A percentile compares a stretch with the other conserved stretches of the same genome.
Evolutionary conservation across 2,329 filamentous ascomycete species (phyloP).

Genomic region (Fusarium dimerum): DNA sequence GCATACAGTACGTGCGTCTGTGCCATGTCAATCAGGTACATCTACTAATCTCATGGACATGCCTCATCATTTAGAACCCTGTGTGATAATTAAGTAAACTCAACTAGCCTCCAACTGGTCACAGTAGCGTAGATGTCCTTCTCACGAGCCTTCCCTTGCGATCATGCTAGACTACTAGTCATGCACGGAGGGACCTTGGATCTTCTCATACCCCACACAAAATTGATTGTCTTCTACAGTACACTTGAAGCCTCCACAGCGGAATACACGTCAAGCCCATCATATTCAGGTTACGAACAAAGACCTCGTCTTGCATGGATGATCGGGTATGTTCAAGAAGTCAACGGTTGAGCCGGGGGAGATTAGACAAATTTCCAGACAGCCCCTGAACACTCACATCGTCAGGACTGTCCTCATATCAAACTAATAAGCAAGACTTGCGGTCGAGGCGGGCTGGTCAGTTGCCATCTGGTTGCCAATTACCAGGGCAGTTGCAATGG

Average conservation of each 20-base stretch:
- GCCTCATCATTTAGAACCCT: not conserved
- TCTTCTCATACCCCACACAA: not conserved
- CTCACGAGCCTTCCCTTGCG: not conserved
- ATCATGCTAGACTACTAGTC: not conserved
- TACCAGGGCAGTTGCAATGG: constrained; percentile 69
- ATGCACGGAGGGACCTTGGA: not conserved
- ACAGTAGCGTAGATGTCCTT: not conserved
- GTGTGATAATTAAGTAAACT: not conserved
- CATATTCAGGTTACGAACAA: too few relatives aligned
- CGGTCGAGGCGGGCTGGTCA: not conserved
- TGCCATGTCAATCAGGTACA: not conserved
- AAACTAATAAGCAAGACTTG: too few relatives aligned
- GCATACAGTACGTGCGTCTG: not conserved
- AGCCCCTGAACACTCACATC: too few relatives aligned
- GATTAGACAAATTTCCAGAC: constrained; percentile 7
- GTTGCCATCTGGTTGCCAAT: constrained; percentile 8
- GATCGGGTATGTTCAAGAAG: too few relatives aligned
- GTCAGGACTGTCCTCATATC: too few relatives aligned
- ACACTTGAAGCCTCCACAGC: not conserved
- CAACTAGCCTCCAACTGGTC: not conserved
- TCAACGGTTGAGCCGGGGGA: too few relatives aligned
- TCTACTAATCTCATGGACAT: not conserved
- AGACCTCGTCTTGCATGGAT: too few relatives aligned
- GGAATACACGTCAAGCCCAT: too few relatives aligned
- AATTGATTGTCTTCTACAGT: too few relatives aligned